phyloP scores from a whole-genome alignment of 176 grass and related monocot genomes.

The Paspalum vaginatum region DNA sequence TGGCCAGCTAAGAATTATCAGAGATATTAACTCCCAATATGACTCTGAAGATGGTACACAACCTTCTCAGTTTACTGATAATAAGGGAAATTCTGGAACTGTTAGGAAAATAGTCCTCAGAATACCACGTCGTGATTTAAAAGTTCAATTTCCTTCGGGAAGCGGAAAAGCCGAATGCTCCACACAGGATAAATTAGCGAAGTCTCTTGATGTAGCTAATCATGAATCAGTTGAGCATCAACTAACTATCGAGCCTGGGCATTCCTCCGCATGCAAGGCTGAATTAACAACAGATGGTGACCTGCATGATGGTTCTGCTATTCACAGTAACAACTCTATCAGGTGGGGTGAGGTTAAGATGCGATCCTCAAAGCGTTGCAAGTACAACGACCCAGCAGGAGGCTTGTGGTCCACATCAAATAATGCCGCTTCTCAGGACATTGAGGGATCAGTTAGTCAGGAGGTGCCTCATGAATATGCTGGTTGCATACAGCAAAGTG shows the following conservation, averaged over 20 bases:
- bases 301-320: slow-evolving; percentile 40
- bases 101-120: slow-evolving; percentile 73
- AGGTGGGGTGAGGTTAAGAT: slow-evolving; percentile 97
- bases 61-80: slow-evolving; percentile 50
- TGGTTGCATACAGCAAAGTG: slow-evolving; percentile 23
- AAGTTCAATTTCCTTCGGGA: slow-evolving; percentile 51
- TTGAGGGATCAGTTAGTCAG: slow-evolving; percentile 30
- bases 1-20: slow-evolving; percentile 43
- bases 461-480: slow-evolving; percentile 41
- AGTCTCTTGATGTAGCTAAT: slow-evolving; percentile 37
- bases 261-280: slow-evolving; percentile 46
- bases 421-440: slow-evolving; percentile 37
- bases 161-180: slow-evolving; percentile 48
- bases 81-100: slow-evolving; percentile 48
- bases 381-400: slow-evolving; percentile 41
- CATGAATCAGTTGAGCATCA: slow-evolving; percentile 36
- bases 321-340: slow-evolving; percentile 54
- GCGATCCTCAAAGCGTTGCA: slow-evolving; percentile 74
- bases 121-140: slow-evolving; percentile 64
- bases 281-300: slow-evolving; percentile 47
- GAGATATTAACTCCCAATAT: slow-evolving; percentile 57
- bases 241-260: slow-evolving; percentile 35
- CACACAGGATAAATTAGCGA: slow-evolving; percentile 40
- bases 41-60: slow-evolving; percentile 59
- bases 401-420: slow-evolving; percentile 43